Evolutionary conservation across 768 basidiomycete genomes (phyloP), one percentile per base, ranked within the genome.

Genomic region (Tephrocybe sp.): DNA sequence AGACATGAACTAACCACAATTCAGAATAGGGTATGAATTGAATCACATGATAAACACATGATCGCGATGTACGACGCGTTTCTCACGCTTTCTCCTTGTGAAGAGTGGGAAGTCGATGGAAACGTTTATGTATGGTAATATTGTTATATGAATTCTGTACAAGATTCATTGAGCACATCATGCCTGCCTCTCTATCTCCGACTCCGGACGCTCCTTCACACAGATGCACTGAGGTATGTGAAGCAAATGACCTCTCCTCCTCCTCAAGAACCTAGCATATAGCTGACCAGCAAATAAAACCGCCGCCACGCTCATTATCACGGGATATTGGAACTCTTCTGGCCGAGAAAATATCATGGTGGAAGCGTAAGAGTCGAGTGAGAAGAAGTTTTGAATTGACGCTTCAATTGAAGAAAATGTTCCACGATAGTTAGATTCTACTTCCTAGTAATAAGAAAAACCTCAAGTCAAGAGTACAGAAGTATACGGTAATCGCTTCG

Each of bases 321-420:
- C 62, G 6, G 64, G 61, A 48, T 58, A 64, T 28, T 47, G 36
- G 40, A 65, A 65, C 59, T 69, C 56, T 52, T 67, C 64, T 50
- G 65, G 65, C 9, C 52, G 51, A 9, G 62, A 42, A 34, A 61
- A 65, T 7, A 63, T 43, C 24, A 64, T 59, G 1, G 66, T 68
- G 18, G 58, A 50, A 11, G 45, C 47, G 48, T 58, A 66, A 1
- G 66, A 63, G 21, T 51, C 56, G 1, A 68, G 62, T 28, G 64
- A 61, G 30, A 62, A 64, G 1, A 55, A n/a, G 37, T 64, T 66
- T 45, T 68, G 66, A n/a, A 59, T 42, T 11, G 65, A 60, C 15
- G 57, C 56, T 46, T 68, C 66, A 2, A 60, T 44, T 10, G 66
- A 57, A 12, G 66, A 68, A 42, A 68, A 68, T 3, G 52, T 50